Percentiles rank a stretch among this genome's conserved stretches.
Conservation (phyloP, 1,284 basidiomycete species). For the Rhodotorula sp. region DNA sequence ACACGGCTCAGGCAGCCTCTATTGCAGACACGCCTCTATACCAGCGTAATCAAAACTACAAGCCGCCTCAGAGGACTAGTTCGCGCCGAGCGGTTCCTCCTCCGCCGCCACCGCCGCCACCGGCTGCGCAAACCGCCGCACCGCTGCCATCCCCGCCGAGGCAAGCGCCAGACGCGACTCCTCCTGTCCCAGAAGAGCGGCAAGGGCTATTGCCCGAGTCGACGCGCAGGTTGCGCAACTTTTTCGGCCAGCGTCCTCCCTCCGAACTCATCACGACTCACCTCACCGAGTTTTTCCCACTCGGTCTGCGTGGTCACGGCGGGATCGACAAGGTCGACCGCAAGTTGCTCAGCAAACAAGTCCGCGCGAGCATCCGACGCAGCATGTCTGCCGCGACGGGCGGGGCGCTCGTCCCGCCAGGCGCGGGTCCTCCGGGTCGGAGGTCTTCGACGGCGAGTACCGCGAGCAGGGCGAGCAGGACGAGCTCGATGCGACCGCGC, state of each 20-base stretch:
- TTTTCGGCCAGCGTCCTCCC: constrained; percentile 96
- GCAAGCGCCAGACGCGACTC: neutral
- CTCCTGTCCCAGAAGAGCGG: neutral
- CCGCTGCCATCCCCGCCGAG: neutral
- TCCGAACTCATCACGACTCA: constrained; percentile 97
- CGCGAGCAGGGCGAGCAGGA: constrained; percentile 19
- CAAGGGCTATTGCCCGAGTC: constrained; percentile 16
- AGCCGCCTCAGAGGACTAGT: constrained; percentile 26
- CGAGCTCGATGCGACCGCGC: neutral
- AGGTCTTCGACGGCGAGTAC: constrained; percentile 22
- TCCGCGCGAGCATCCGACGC: constrained; percentile 67
- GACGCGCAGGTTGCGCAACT: constrained; percentile 72
- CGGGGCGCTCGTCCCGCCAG: constrained; percentile 13
- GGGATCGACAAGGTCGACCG: constrained; percentile 63
- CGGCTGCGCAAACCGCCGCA: neutral
- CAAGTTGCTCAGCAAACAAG: constrained; percentile 70
- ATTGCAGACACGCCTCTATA: neutral
- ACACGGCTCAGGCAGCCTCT: neutral
- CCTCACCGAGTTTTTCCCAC: constrained; percentile 90
- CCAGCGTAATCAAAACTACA: neutral
- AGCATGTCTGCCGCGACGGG: constrained; percentile 39
- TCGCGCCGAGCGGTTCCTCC: constrained; percentile 18
- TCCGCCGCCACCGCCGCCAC: constrained; percentile 1
- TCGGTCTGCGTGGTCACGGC: constrained; percentile 50
- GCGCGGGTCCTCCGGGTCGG: constrained; percentile 5